Evolutionary conservation across 2,329 filamentous ascomycete genomes (phyloP).

Genomic region (Tolypocladium endophyticum): DNA sequence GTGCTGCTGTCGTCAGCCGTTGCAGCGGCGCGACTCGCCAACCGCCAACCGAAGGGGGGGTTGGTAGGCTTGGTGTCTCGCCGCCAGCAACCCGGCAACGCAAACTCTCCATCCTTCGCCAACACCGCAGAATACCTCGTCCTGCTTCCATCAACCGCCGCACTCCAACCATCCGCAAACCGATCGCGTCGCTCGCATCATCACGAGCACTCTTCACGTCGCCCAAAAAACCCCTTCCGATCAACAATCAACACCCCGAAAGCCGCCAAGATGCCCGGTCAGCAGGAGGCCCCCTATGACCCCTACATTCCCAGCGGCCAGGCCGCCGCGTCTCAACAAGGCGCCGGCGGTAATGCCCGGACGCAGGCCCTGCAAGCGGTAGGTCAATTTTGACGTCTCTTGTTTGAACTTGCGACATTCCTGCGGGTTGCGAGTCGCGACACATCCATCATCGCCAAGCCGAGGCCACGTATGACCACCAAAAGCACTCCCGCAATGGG

Average conservation of each 20-base stretch:
- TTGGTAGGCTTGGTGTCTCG: slow-evolving; percentile 1
- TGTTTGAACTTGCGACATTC: neutral
- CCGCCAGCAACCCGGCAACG: slow-evolving; percentile 3
- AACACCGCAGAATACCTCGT: neutral
- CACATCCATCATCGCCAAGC: neutral
- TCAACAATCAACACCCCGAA: neutral
- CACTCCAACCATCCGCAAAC: slow-evolving; percentile 1
- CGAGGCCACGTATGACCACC: neutral
- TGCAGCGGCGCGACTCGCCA: slow-evolving; percentile 18
- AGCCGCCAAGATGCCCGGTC: slow-evolving; percentile 33
- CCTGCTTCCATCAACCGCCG: neutral
- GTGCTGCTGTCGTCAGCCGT: slow-evolving; percentile 17
- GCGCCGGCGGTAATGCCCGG: slow-evolving; percentile 36
- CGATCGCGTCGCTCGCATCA: neutral
- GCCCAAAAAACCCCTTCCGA: neutral
- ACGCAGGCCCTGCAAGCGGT: slow-evolving; percentile 71
- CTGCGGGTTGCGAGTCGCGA: neutral
- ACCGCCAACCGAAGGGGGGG: slow-evolving; percentile 4
- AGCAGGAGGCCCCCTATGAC: slow-evolving; percentile 62
- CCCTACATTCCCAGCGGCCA: slow-evolving; percentile 74
- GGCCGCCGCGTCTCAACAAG: slow-evolving; percentile 30
- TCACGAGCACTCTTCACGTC: neutral
- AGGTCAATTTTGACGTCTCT: slow-evolving; percentile 29
- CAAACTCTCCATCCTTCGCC: slow-evolving; percentile 5
- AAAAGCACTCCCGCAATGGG: neutral